Percentiles rank a stretch among this genome's conserved stretches.
Conservation (phyloP, 2,329 filamentous ascomycete species). For the Claviceps paspali region DNA sequence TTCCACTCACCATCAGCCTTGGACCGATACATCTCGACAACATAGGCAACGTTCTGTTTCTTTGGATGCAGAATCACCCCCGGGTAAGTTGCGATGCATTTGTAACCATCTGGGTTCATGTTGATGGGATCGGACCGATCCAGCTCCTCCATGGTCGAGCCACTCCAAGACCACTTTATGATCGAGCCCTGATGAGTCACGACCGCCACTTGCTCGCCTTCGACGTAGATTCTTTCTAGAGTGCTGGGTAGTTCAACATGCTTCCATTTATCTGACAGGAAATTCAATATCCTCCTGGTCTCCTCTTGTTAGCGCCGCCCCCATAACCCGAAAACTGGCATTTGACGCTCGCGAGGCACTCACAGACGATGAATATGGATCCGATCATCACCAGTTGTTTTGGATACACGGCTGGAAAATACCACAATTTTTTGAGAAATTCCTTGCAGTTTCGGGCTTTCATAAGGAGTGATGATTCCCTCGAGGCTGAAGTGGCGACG, state of each 20-base stretch:
- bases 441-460: slow-evolving; percentile 7
- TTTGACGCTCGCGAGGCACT: no score
- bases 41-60: not conserved
- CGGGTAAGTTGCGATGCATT: not conserved
- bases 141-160: slow-evolving; percentile 8
- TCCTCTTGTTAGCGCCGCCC: not conserved
- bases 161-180: slow-evolving; percentile 11
- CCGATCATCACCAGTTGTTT: no score
- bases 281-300: slow-evolving; percentile 11
- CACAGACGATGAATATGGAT: no score
- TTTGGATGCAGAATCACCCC: slow-evolving; percentile 5
- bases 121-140: not conserved
- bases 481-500: no score
- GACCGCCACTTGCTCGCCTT: slow-evolving; percentile 10
- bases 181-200: slow-evolving; percentile 10
- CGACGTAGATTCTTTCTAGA: slow-evolving; percentile 7
- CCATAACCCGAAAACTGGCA: no score
- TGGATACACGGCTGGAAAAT: no score
- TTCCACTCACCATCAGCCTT: not conserved
- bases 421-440: slow-evolving; percentile 7
- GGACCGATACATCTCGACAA: slow-evolving; percentile 1
- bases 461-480: no score
- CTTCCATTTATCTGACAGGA: slow-evolving; percentile 8
- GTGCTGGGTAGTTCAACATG: slow-evolving; percentile 9
- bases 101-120: not conserved